Base-by-base conservation (phyloP, 2,329 filamentous ascomycete species). In the Ophiocordyceps sinensis region DNA sequence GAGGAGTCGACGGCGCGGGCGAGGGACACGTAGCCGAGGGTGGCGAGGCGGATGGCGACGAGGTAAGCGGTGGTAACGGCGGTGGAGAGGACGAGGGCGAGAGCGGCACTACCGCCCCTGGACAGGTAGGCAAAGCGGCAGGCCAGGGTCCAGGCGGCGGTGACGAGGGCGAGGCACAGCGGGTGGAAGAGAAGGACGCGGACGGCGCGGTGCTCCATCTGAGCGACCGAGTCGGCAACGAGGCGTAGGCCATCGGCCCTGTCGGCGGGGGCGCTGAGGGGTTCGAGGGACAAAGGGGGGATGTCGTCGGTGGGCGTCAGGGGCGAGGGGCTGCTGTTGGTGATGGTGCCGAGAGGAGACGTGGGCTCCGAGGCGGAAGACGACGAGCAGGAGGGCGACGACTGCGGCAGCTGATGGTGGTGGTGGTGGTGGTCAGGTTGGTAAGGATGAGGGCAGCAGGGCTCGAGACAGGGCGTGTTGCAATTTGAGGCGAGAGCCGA, bases 151-250 rank as follows among this genome's bases (percentile, higher is more conserved):
- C 76, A 58, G 14, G 60, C 50, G 11, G 60, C 53, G 34, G 61
- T 53, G n/a, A 77, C 60, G 8, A 66, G 57, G 19, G 67, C 61
- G 13, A 79, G 54, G 39, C 68, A 65, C 21, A 73, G 56, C 0
- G 75, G 76, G 60, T 85, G 77, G 51, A 73, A 74, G 45, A 84
- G 66, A 44, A 91, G 64, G 46, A 74, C 64, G 41, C 66, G 64
- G 35, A 77, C 74, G 17, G 83, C 77, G 9, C 71, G 63, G 55
- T 85, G 79, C 46, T 82, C 77, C 66, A 91, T 86, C 61, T 94
- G 82, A 30, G 85, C 83, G 39, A 93, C 75, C 44, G 80, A 85
- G 60, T 89, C 85, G 45, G 85, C 81, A 32, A 94, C 71, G 17
- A 94, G 73, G 47, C 74, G 73, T 40, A 94, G 67, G 15, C 80